Percentiles rank a stretch among this genome's conserved stretches.
These are phyloP conservation scores for Pezicula neosporulosa DNA, from an alignment of 2,329 filamentous ascomycete species.

Conservation along the genomic window DNA sequence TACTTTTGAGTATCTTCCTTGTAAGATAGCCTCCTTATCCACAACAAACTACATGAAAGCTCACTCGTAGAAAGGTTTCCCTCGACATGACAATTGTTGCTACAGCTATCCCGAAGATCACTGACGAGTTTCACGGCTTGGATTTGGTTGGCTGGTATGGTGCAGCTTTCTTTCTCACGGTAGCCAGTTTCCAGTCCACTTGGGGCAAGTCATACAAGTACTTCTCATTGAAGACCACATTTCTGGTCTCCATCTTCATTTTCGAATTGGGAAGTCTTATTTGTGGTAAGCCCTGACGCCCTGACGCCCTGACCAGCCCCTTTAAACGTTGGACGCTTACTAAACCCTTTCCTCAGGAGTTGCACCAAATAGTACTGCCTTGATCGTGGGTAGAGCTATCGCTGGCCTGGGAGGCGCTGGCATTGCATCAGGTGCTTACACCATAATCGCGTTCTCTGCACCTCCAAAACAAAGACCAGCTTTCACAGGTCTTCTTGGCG, in stretches of 20 bases:
- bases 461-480: conserved; percentile 29
- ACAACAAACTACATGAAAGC: not conserved
- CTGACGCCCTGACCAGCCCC: not conserved
- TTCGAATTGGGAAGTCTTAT: conserved; percentile 35
- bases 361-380: conserved; percentile 29
- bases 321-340: too few relatives aligned
- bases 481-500: conserved; percentile 31
- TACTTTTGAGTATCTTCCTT: conserved; percentile 46
- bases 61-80: conserved; percentile 17
- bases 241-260: conserved; percentile 28
- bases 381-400: conserved; percentile 32
- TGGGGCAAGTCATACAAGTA: conserved; percentile 31
- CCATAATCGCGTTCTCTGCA: conserved; percentile 37
- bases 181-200: conserved; percentile 31
- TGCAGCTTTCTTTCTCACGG: conserved; percentile 48
- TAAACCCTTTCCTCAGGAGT: conserved; percentile 18
- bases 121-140: conserved; percentile 45
- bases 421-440: conserved; percentile 37
- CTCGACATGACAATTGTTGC: conserved; percentile 50
- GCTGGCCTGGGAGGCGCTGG: conserved; percentile 30
- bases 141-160: conserved; percentile 54
- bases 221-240: conserved; percentile 29
- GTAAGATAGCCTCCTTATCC: conserved; percentile 10
- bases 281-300: conserved; percentile 26
- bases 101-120: conserved; percentile 54